Conservation (phyloP, 148 eudicot genomes). For the Camellia granthamiana region DNA sequence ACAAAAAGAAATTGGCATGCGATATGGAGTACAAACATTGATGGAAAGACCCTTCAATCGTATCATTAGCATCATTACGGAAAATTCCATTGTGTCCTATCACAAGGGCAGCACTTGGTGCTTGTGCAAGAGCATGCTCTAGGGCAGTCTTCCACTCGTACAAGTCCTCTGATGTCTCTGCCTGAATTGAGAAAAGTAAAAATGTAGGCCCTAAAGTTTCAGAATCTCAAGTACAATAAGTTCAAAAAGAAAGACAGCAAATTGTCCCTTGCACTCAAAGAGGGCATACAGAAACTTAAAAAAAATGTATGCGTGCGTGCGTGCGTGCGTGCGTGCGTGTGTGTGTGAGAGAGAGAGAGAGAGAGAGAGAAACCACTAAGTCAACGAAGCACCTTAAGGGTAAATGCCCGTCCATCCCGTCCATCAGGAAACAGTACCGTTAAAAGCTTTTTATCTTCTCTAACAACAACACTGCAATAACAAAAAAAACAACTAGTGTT, state of each 20-base stretch:
- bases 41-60: constrained; percentile 77
- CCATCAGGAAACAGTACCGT: constrained; percentile 99
- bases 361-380: not conserved
- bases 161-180: constrained; percentile 92
- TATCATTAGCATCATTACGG: constrained; percentile 74
- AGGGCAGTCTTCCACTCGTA: constrained; percentile 97
- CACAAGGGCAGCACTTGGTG: constrained; percentile 98
- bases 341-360: not conserved
- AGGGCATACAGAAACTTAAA: not conserved
- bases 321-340: not conserved
- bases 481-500: constrained; percentile 7
- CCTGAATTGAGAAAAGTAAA: constrained; percentile 38
- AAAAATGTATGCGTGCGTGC: not conserved
- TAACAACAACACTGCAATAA: constrained; percentile 84
- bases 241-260: constrained; percentile 2
- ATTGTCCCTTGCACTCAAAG: constrained; percentile 4
- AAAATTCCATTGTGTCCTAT: constrained; percentile 99
- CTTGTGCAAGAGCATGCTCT: constrained; percentile 95
- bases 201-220: not conserved
- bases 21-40: constrained; percentile 55
- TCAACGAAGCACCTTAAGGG: constrained; percentile 64
- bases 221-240: not conserved
- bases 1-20: constrained; percentile 3
- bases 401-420: constrained; percentile 98
- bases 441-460: constrained; percentile 94